Conservation (phyloP, 208 protist genomes). For the Leishmania braziliensis region DNA sequence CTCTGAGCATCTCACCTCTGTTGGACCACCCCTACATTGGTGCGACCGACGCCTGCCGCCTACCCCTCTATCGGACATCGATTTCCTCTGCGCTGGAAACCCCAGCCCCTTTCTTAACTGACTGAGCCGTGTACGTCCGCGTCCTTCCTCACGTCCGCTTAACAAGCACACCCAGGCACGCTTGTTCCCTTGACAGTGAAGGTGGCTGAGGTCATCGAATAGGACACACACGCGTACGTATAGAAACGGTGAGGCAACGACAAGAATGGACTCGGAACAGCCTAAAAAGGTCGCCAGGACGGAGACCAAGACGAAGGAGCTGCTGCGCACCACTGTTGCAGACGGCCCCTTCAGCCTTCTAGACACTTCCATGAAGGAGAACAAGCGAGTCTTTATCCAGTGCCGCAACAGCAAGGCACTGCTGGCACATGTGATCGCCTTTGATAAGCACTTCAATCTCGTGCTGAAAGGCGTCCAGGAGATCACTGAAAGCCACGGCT, state of each 20-base stretch:
- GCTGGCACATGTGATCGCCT: slow-evolving; percentile 98
- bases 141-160: background rate
- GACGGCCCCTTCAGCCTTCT: slow-evolving; percentile 84
- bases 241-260: background rate
- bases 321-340: slow-evolving; percentile 57
- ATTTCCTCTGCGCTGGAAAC: background rate
- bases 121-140: background rate
- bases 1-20: background rate
- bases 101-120: background rate
- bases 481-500: slow-evolving; percentile 84
- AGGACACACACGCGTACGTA: background rate
- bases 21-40: background rate
- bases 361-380: slow-evolving; percentile 76
- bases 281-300: slow-evolving; percentile 31
- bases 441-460: slow-evolving; percentile 99
- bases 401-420: slow-evolving; percentile 99
- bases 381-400: slow-evolving; percentile 97
- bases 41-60: background rate
- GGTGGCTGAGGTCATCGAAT: background rate
- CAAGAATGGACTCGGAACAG: slow-evolving; percentile 30
- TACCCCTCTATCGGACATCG: background rate
- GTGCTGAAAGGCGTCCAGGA: slow-evolving; percentile 94
- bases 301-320: slow-evolving; percentile 57
- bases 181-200: background rate
- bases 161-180: background rate